These are phyloP conservation scores for Colletotrichum salicis DNA, from an alignment of 2,329 filamentous ascomycete species.

Conservation along the genomic window DNA sequence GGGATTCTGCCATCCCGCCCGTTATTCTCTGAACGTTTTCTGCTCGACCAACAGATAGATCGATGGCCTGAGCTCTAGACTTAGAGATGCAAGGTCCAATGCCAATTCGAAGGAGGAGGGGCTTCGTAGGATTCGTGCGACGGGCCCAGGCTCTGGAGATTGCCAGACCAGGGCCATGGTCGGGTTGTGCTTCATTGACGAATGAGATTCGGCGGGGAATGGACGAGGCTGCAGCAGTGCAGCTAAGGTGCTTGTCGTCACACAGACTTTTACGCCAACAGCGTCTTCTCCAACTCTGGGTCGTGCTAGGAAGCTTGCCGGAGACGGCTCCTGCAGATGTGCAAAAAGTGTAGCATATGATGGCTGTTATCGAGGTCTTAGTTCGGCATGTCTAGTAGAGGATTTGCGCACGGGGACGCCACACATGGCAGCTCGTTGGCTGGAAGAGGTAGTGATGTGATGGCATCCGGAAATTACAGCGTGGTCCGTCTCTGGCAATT, in stretches of 20 bases:
- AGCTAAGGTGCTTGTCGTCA: constrained; percentile 23
- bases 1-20: neutral
- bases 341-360: neutral
- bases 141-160: constrained; percentile 6
- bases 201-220: constrained; percentile 24
- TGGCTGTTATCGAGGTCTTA: neutral
- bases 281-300: constrained; percentile 12
- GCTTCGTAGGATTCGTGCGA: constrained; percentile 15
- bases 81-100: neutral
- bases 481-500: constrained; percentile 29
- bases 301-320: constrained; percentile 23
- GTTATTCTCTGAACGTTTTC: neutral
- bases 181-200: neutral
- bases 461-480: constrained; percentile 33
- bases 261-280: constrained; percentile 26
- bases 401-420: constrained; percentile 39
- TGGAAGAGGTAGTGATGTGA: constrained; percentile 35
- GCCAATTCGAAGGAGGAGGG: constrained; percentile 1
- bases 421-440: constrained; percentile 27
- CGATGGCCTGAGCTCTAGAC: neutral
- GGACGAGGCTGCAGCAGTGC: constrained; percentile 22
- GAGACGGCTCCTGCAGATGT: constrained; percentile 15
- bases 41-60: neutral
- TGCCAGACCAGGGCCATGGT: constrained; percentile 23
- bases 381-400: constrained; percentile 36